Base-by-base conservation (phyloP, 2,329 filamentous ascomycete genomes). In the Triangularia verruculosa region DNA sequence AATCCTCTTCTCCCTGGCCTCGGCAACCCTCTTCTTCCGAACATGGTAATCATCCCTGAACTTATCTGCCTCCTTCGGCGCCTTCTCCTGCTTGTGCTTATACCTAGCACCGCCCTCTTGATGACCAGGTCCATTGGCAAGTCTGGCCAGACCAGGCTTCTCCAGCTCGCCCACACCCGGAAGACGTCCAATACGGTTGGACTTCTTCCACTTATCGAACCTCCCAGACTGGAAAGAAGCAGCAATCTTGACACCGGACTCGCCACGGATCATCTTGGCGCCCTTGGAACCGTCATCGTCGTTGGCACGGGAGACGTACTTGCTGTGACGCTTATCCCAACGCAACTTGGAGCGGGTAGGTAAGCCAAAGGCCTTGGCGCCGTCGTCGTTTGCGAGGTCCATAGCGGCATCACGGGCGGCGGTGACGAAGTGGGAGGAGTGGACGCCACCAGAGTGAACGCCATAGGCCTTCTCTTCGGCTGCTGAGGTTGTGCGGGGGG, bases 241-340 rank as follows among this genome's bases (percentile, higher is more conserved):
- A 1, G 95, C 92, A 71, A 99, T 97, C 82, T 97, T 98, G 80
- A 94, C 92, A 61, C 95, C 95, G 72, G 87, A 92, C 79, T 99
- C 95, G 71, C 95, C 93, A 67, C 86, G 85, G 62, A 97, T 89
- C 79, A 97, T 89, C 73, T 84, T 85, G 64, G 79, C 76, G 56
- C 85, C 84, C 73, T 88, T 89, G 70, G 82, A 96, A 43, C 95
- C 95, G 78, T 99, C 96, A 70, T 96, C 91, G 78, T 99, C 95
- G 81, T 99, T 98, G 70, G 88, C 88, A 34, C 91, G 87, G 12
- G 91, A 83, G 34, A 99, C 94, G 79, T 98, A 99, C 78, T 97
- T 98, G 79, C 91, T 96, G 72, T 88, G 86, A 77, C 97, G 96
- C 81, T 96, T 94, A 80, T 99, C 95, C 95, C 95, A 99, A 69